Evolutionary conservation across 2,329 filamentous ascomycete species (phyloP), one percentile per base, ranked within the genome.

Genomic region (Cordyceps fumosorosea): DNA sequence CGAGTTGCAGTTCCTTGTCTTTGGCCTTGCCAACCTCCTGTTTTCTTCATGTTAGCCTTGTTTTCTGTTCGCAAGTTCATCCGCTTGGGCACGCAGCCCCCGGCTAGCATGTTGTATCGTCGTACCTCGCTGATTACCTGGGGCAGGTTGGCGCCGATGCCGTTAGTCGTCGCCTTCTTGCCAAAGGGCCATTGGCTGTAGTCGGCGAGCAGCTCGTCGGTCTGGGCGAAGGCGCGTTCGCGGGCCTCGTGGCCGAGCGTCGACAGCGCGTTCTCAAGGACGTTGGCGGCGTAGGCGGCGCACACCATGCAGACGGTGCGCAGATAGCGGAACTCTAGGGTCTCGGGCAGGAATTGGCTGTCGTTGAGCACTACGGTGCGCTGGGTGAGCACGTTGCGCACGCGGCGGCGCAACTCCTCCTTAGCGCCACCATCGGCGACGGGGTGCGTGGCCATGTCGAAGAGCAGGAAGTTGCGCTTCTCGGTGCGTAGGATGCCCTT

Each of bases 381-480:
- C 78, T 93, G 92, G 64, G 91, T 97, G 67, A 97, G 87, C 64
- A 98, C 86, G 73, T 90, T 96, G 73, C 93, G 89, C 67, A 98
- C 93, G 69, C 95, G 89, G 73, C 90, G 87, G 70, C 95, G 86
- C 71, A 99, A 95, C 79, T 99, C 95, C 72, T 98, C 95, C 80
- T 99, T 99, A 71, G 95, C 95, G 71, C 91, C 93, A 67, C 92
- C 90, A 71, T 99, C 95, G 66, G 92, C 93, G 63, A 99, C 93
- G 48, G 95, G 95, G 76, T 99, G 95, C 66, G 95, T 99, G 63
- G 95, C 95, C 95, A 99, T 99, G 79, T 99, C 95, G 81, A 99
- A 99, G 66, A 99, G 89, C 67, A 99, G 85, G 80, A 99, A 99
- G 81, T 99, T 99, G 78, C 92, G 91, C 82, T 99, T 99, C 78